phyloP scores from a whole-genome alignment of 805 yeast species.

The Zygosaccharomyces lentus region DNA sequence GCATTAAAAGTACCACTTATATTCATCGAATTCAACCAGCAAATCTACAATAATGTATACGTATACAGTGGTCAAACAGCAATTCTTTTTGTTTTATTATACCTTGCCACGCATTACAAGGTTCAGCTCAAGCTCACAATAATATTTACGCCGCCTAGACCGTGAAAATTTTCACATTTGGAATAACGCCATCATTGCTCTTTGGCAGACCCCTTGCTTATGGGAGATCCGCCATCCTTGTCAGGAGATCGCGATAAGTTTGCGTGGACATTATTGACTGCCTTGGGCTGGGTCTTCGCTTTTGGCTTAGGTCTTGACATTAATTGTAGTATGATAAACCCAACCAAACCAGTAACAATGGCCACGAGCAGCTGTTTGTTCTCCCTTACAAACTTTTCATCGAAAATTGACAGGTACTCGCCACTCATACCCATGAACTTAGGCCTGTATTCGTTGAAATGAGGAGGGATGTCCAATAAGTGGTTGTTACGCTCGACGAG shows the following conservation, averaged over 20 bases:
- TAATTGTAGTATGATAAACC: constrained; percentile 15
- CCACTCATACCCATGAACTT: constrained; percentile 19
- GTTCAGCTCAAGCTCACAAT: background rate
- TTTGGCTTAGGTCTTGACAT: background rate
- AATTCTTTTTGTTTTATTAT: background rate
- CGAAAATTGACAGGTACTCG: constrained; percentile 21
- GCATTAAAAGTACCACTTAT: constrained; percentile 74
- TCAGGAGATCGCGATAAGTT: background rate
- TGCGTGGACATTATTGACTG: background rate
- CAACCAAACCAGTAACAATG: constrained; percentile 19
- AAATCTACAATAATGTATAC: constrained; percentile 2
- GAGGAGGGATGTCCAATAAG: constrained; percentile 28
- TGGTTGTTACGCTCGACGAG: constrained; percentile 56
- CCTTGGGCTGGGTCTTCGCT: background rate
- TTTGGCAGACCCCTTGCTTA: background rate
- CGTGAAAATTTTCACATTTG: background rate
- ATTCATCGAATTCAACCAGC: constrained; percentile 41
- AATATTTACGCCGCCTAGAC: background rate
- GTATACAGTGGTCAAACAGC: background rate
- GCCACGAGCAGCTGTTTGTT: constrained; percentile 20
- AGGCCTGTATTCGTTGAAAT: constrained; percentile 34
- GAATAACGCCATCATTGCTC: background rate
- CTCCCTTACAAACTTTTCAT: constrained; percentile 22
- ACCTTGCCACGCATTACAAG: background rate
- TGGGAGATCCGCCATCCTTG: background rate